Base-by-base conservation (phyloP, 495 filamentous ascomycete genomes). In the Neurospora tetraspora region DNA sequence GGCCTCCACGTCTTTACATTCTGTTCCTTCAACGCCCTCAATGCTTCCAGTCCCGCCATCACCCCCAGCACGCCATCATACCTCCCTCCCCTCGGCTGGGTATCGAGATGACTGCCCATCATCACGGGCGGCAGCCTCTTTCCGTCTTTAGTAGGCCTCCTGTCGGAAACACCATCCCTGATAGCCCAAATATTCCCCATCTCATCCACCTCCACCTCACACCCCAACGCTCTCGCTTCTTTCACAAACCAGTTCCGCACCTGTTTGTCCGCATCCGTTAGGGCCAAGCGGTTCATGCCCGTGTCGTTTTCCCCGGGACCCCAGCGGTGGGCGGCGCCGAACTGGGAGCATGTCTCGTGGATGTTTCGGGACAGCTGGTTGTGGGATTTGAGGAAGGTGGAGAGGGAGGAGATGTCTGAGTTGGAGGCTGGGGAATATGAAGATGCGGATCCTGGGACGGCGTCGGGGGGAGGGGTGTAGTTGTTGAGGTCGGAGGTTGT, bases 61-160 rank as follows among this genome's bases (percentile, higher is more conserved):
- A 94, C 86, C 31, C 93, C 93, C 1, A 96, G 79, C 27, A 96
- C 92, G 7, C 93, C 92, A 78, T 94, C 92, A 75, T 91, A 91
- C 71, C 92, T 82, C 9, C 92, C 92, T 53, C 92, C 92, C 11
- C 85, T 90, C 0, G 92, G 92, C 80, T 94, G 90, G 1, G 92
- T 94, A 78, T 94, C 92, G 11, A 95, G 82, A 79, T 95, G 92
- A 27, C 40, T 88, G 90, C 3, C 92, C 92, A 23, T 88, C 91
- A 74, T 88, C 91, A 59, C 47, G 2, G 91, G 93, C 2, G 92
- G 69, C n/a, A 68, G 73, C 2, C 74, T n/a, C 18, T 43, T 43
- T 69, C 7, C 76, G 76, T 69, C 18, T 43, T 43, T 2, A n/a
- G 18, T 43, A n/a, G 42, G 6, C 16, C 6, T 43, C 0, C 40